phyloP scores from a whole-genome alignment of 2,329 filamentous ascomycete species.

The Dothistroma pini region DNA sequence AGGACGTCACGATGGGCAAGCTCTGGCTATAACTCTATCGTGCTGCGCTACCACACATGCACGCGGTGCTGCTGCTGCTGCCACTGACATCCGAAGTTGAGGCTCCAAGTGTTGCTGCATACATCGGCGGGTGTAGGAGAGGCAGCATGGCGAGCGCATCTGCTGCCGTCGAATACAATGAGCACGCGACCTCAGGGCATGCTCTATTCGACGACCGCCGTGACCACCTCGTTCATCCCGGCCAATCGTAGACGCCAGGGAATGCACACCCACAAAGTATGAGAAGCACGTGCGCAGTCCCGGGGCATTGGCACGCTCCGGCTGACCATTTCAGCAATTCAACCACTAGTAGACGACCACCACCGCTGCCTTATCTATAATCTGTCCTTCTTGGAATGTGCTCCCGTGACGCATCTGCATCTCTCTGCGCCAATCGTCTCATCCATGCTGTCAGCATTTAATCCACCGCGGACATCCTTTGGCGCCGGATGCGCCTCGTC shows the following conservation, averaged over 20 bases:
- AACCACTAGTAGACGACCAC: neutral
- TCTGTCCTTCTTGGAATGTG: neutral
- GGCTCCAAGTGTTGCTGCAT: neutral
- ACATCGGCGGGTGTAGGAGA: neutral
- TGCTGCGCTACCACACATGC: neutral
- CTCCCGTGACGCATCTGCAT: neutral
- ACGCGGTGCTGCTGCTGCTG: neutral
- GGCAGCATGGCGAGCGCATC: neutral
- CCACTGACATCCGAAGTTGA: slow-evolving; percentile 4
- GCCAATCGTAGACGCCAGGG: neutral
- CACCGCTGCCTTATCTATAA: neutral
- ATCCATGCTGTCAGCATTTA: neutral
- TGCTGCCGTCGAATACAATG: neutral
- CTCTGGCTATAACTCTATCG: neutral
- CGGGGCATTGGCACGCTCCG: neutral
- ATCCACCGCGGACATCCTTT: neutral
- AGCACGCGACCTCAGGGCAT: neutral
- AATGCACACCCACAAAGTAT: neutral
- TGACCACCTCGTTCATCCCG: no score
- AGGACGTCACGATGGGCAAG: slow-evolving; percentile 30
- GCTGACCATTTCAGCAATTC: neutral
- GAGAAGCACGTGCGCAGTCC: neutral
- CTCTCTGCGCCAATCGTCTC: neutral
- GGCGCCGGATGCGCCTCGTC: neutral
- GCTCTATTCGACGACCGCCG: slow-evolving; percentile 1